Conservation (phyloP, 257 asterid species). For the Datura wrightii region DNA sequence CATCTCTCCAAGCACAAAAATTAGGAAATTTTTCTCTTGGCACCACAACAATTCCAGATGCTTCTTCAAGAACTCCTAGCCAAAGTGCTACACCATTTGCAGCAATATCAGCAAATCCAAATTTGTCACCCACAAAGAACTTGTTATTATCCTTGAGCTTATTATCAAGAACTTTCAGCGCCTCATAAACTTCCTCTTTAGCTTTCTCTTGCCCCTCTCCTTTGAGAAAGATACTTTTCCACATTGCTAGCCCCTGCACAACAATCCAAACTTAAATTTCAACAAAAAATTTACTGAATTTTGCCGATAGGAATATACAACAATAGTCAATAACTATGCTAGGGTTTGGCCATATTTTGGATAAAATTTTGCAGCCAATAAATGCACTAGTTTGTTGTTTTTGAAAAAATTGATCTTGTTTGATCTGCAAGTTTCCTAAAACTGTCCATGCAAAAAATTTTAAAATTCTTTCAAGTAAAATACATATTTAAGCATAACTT, state of each 20-base stretch:
- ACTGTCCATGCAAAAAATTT: too few relatives aligned
- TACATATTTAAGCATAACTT: too few relatives aligned
- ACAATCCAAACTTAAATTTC: not conserved
- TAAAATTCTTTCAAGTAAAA: too few relatives aligned
- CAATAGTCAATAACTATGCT: too few relatives aligned
- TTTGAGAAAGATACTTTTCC: not conserved
- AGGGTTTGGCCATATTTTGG: too few relatives aligned
- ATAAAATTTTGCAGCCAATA: too few relatives aligned
- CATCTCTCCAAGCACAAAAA: constrained; percentile 14
- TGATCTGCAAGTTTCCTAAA: too few relatives aligned
- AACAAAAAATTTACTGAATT: too few relatives aligned
- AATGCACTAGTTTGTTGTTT: too few relatives aligned
- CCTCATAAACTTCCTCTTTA: constrained; percentile 1
- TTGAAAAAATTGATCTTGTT: too few relatives aligned
- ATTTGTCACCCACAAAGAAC: not conserved
- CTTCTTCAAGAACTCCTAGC: not conserved
- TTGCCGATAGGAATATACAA: too few relatives aligned
- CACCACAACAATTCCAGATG: not conserved
- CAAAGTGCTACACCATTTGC: not conserved
- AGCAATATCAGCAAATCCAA: not conserved
- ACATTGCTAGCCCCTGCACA: not conserved
- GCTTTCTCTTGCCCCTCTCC: constrained; percentile 33
- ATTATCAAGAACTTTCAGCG: not conserved
- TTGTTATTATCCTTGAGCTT: not conserved
- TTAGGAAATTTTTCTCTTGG: constrained; percentile 25